Evolutionary conservation across 495 filamentous ascomycete species (phyloP), one percentile per base, ranked within the genome.

Genomic region (Xylaria sp.): DNA sequence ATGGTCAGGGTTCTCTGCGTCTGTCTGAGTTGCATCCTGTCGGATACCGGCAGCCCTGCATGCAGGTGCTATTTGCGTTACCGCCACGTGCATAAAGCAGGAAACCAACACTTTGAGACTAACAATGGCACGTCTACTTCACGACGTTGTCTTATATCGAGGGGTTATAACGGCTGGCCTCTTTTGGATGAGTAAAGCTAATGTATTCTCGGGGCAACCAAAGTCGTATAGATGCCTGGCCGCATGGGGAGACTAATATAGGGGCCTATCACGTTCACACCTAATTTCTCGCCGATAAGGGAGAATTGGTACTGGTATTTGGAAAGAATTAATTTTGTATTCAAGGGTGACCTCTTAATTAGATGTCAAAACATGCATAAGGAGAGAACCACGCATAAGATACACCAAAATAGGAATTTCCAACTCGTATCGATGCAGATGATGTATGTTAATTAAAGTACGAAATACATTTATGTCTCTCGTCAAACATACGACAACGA

Each of bases 1-100:
- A 70, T 70, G 68, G 68, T 70, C 68, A 70, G 50, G 58, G 68
- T 44, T 55, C 7, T 63, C 48, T 70, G 68, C 55, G 46, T 61
- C 44, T 70, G 68, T 5, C 68, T 70, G 35, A 63, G 68, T 61
- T 55, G 68, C 68, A 63, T 70, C 52, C 44, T 29, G 48, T 55
- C 48, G 64, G 64, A 48, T 33, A 70, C 19, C 35, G 33, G 58
- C 44, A 63, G 43, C 26, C 31, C 53, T 63, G 68, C 58, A 70
- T 70, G 68, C 68, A 70, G 46, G 46, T 63, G 61, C 55, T 69
- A 44, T 62, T 52, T 52, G 67, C 67, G 67, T 50, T 50, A 61
- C 67, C 67, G 61, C 63, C 68, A 63, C 68, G 59, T 63, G 68
- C 68, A 70, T 70, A 35, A 70, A 43, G 46, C 29, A 26, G 68